Conservation (phyloP, 208 protist genomes). For the Leptomonas seymouri region DNA sequence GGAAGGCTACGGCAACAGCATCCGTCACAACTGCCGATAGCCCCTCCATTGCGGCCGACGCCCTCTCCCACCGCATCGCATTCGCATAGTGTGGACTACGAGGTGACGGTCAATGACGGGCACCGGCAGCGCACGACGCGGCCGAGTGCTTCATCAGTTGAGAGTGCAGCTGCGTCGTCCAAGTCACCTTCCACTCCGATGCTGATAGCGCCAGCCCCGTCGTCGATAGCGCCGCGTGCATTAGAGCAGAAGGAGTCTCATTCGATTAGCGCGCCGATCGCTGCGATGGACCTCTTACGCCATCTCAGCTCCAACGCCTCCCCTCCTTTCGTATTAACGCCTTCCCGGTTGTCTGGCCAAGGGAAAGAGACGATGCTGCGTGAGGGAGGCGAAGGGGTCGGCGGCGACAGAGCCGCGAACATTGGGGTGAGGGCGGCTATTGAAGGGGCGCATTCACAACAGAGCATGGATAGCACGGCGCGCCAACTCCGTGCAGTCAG, state of each 20-base stretch:
- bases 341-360: background rate
- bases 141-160: background rate
- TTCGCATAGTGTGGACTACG: conserved; percentile 9
- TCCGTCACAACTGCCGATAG: no score
- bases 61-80: background rate
- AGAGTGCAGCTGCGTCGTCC: background rate
- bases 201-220: background rate
- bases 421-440: no score
- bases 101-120: conserved; percentile 7
- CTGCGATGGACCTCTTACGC: background rate
- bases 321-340: background rate
- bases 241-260: background rate
- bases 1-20: no score
- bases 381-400: no score
- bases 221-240: background rate
- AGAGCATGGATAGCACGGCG: background rate
- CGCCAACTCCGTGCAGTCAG: background rate
- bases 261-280: background rate
- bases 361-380: background rate
- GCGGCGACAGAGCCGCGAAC: no score
- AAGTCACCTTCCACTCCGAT: background rate
- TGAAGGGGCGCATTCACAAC: no score
- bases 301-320: background rate
- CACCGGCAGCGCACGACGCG: background rate
- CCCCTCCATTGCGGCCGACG: background rate